Evolutionary conservation across 345 rosid genomes (phyloP).

Genomic region (Gossypioides kirkii): DNA sequence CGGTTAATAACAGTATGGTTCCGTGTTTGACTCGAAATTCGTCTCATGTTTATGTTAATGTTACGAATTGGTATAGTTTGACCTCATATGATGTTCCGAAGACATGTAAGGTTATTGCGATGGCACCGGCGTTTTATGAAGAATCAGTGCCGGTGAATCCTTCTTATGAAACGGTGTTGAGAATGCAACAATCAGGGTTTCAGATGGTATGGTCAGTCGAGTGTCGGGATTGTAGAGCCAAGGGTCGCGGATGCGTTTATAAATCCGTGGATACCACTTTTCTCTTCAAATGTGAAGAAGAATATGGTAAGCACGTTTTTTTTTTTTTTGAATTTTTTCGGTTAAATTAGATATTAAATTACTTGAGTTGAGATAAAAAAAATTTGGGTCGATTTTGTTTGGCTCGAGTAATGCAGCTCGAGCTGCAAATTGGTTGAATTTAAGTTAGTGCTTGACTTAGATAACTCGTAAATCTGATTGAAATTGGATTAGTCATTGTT

Average conservation of each 20-base stretch:
- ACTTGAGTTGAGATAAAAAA: no score
- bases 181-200: slow-evolving; percentile 6
- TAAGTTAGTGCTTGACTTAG: no score
- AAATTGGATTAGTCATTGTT: no score
- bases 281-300: background rate
- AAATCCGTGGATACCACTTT: background rate
- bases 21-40: slow-evolving; percentile 1
- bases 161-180: background rate
- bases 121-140: background rate
- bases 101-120: background rate
- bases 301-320: background rate
- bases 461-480: no score
- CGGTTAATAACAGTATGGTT: background rate
- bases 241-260: background rate
- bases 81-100: background rate
- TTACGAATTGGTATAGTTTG: background rate
- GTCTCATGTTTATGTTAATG: slow-evolving; percentile 5
- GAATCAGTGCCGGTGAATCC: background rate
- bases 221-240: slow-evolving; percentile 4
- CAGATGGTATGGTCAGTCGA: slow-evolving; percentile 10
- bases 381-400: no score
- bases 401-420: no score
- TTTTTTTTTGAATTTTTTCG: background rate
- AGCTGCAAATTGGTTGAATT: no score
- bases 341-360: no score